Evolutionary conservation across 176 grass and related monocot genomes (phyloP).

Genomic region (Hordeum marinum): DNA sequence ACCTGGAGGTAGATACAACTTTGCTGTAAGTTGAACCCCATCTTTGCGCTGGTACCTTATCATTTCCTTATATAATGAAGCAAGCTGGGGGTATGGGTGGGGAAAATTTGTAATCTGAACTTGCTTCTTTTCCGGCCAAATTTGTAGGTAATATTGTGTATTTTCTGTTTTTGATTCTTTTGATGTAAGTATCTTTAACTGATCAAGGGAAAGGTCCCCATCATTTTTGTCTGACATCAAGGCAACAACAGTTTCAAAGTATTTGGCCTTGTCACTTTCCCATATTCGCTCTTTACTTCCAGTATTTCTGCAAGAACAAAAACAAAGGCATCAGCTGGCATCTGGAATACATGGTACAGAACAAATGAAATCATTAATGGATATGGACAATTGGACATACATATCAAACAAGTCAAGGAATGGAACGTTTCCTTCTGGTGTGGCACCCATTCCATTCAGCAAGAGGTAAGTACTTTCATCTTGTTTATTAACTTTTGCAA

Average conservation of each 20-base stretch:
- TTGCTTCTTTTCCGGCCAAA: conserved; percentile 83
- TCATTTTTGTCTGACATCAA: conserved; percentile 94
- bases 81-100: conserved; percentile 93
- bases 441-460: conserved; percentile 90
- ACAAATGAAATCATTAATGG: conserved; percentile 1
- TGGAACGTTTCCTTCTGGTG: conserved; percentile 95
- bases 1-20: conserved; percentile 86
- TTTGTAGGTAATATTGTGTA: conserved; percentile 88
- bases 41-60: conserved; percentile 92
- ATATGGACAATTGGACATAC: conserved; percentile 44
- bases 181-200: conserved; percentile 89
- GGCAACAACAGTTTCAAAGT: conserved; percentile 84
- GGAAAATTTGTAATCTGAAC: conserved; percentile 98
- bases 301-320: conserved; percentile 60
- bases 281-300: conserved; percentile 95
- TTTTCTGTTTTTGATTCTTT: conserved; percentile 99
- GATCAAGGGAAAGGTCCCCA: conserved; percentile 56
- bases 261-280: conserved; percentile 97
- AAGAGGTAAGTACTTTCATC: conserved; percentile 72
- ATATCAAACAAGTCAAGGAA: conserved; percentile 98
- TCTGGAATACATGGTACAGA: conserved; percentile 4
- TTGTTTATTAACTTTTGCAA: conserved; percentile 91
- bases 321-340: conserved; percentile 22
- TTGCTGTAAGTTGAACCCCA: conserved; percentile 95
- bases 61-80: conserved; percentile 92